A percentile compares a stretch with the other conserved stretches of the same genome.
Conservation (phyloP, 164 flowering plant species). For the Magnolia officinalis region DNA sequence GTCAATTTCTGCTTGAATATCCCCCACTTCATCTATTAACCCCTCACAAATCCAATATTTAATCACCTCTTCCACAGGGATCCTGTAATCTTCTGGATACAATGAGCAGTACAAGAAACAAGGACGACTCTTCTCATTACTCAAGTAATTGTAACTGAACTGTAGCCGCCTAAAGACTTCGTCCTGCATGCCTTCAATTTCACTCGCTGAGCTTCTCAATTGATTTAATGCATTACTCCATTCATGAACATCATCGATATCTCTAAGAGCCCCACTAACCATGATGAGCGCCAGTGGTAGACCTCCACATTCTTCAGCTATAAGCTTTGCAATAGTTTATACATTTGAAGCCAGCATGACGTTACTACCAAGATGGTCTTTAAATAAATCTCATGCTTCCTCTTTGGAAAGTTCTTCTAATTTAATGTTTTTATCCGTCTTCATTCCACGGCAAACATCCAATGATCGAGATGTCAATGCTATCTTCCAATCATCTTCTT, state of each 20-base stretch:
- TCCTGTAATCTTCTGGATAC: background rate
- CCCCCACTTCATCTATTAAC: background rate
- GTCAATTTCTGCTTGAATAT: background rate
- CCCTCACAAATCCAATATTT: background rate
- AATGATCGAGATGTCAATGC: conserved; percentile 1
- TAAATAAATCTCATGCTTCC: background rate
- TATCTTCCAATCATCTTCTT: conserved; percentile 9
- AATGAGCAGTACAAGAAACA: conserved; percentile 8
- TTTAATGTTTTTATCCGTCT: background rate
- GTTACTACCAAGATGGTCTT: background rate
- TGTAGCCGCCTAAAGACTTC: background rate
- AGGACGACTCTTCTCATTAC: background rate
- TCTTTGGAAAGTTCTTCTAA: background rate
- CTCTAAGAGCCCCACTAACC: background rate
- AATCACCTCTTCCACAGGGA: background rate
- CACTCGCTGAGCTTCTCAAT: background rate
- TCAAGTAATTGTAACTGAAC: background rate
- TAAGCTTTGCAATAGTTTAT: background rate
- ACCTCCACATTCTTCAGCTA: conserved; percentile 1
- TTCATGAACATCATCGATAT: background rate
- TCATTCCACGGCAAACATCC: background rate
- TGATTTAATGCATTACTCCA: background rate
- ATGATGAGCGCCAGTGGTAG: conserved; percentile 1
- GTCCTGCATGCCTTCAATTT: background rate
- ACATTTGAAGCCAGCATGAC: background rate